phyloP scores from a whole-genome alignment of 768 basidiomycete genomes.

The Russula virescens region DNA sequence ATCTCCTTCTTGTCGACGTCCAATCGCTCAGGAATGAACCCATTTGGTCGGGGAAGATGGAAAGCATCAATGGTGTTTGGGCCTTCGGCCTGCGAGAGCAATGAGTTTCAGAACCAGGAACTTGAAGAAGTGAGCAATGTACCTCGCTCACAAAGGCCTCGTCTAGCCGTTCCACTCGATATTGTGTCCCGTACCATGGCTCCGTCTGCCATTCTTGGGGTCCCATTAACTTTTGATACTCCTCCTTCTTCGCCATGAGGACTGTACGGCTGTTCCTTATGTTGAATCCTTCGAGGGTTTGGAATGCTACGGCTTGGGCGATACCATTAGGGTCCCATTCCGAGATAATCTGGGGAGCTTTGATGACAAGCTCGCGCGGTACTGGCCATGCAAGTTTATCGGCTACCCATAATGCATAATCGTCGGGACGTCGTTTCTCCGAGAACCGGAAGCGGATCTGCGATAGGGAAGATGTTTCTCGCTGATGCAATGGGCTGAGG shows the following conservation, averaged over 20 bases:
- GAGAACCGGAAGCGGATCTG: slow-evolving; percentile 77
- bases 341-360: slow-evolving; percentile 63
- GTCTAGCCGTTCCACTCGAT: slow-evolving; percentile 67
- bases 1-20: slow-evolving; percentile 75
- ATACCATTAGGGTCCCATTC: slow-evolving; percentile 57
- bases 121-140: slow-evolving; percentile 7
- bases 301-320: slow-evolving; percentile 48
- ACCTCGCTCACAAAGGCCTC: slow-evolving; percentile 55
- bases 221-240: slow-evolving; percentile 45
- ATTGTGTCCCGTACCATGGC: slow-evolving; percentile 90
- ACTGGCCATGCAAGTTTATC: slow-evolving; percentile 75
- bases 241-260: slow-evolving; percentile 73
- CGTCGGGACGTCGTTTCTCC: slow-evolving; percentile 76
- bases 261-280: slow-evolving; percentile 61
- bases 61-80: slow-evolving; percentile 64
- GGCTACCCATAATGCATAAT: slow-evolving; percentile 71
- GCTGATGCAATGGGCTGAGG: slow-evolving; percentile 62
- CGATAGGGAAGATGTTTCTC: slow-evolving; percentile 68
- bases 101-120: slow-evolving; percentile 8
- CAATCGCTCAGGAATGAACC: slow-evolving; percentile 85
- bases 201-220: slow-evolving; percentile 62
- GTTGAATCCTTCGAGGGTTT: slow-evolving; percentile 54
- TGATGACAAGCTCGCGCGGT: slow-evolving; percentile 70
- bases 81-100: slow-evolving; percentile 48
- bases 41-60: slow-evolving; percentile 76